Evolutionary conservation across 176 grass and related monocot genomes (phyloP), one percentile per base, ranked within the genome.

Genomic region (Lolium rigidum): DNA sequence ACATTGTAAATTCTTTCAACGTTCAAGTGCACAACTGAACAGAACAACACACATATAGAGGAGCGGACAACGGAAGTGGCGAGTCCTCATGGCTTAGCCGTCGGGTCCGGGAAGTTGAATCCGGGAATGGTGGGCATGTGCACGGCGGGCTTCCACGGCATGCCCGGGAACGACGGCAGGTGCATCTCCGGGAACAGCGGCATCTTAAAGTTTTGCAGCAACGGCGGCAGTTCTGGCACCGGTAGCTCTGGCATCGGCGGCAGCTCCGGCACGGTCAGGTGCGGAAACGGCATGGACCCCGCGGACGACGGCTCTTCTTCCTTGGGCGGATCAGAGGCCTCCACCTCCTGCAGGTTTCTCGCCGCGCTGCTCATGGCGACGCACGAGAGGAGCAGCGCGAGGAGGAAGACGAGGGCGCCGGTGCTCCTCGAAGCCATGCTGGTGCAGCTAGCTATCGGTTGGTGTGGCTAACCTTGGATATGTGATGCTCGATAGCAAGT

Each of bases 41-140:
- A 20, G 56, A 52, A 9, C 50, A 13, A 58, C n/a, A 21, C 56
- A 59, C 56, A 59, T 58, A 20, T 59, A 20, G 22, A 38, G 37
- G 17, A 43, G 9, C 1, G 20, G 7, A 74, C 44, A 25, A 49
- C 44, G 2, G 3, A 24, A 14, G 7, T 63, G 60, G 10, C 21
- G 22, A 74, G 43, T 4, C 44, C 7, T 89, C 87, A 89, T 74
- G 80, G 87, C 60, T 74, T 89, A 9, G 51, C 9, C 16, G 12
- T 4, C 6, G 2, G 71, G 22, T 71, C 54, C 1, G 78, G 78
- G 21, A 82, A 87, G 79, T 82, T 72, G 58, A 41, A 56, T 62
- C 83, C 87, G 5, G 61, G 61, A 13, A 67, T 18, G 61, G 16
- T 35, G 61, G 78, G 78, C 0, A 65, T 31, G 13, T 25, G 47